phyloP scores from a whole-genome alignment of 345 rosid genomes.

The Populus simonii region DNA sequence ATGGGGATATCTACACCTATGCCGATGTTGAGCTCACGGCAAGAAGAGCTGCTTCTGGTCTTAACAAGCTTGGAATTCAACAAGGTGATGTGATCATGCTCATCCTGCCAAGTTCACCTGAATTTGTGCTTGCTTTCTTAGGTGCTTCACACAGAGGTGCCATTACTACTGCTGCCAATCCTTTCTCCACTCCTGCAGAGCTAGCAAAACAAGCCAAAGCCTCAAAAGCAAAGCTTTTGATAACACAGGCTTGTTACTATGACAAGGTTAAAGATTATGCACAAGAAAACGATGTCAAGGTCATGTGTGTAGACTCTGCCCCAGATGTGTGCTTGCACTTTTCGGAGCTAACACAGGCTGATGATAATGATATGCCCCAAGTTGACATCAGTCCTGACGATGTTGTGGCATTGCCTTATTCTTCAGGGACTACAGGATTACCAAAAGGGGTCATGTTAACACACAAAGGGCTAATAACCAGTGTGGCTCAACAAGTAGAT shows the following conservation, averaged over 20 bases:
- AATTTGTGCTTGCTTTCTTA: conserved; percentile 71
- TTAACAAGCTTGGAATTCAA: conserved; percentile 49
- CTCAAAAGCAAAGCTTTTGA: conserved; percentile 46
- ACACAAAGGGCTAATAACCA: conserved; percentile 73
- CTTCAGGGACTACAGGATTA: conserved; percentile 91
- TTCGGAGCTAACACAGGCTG: conserved; percentile 50
- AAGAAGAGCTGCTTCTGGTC: conserved; percentile 59
- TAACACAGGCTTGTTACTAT: conserved; percentile 54
- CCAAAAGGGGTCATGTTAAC: conserved; percentile 98
- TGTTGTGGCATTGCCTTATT: conserved; percentile 83
- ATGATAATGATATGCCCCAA: conserved; percentile 34
- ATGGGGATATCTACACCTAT: conserved; percentile 53
- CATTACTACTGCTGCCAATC: conserved; percentile 73
- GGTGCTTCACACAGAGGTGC: conserved; percentile 82
- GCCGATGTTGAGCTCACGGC: conserved; percentile 61
- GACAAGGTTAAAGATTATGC: conserved; percentile 52
- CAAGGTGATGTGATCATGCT: conserved; percentile 79
- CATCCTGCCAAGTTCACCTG: conserved; percentile 53
- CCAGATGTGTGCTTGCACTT: conserved; percentile 61
- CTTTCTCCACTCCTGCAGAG: conserved; percentile 79
- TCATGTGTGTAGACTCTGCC: conserved; percentile 41
- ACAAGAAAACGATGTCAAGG: conserved; percentile 23
- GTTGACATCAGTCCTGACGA: conserved; percentile 52
- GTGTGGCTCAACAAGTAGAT: conserved; percentile 90
- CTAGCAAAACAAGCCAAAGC: conserved; percentile 62